Evolutionary conservation across 164 flowering plant species (phyloP).

Genomic region (Magnolia changhungtana): DNA sequence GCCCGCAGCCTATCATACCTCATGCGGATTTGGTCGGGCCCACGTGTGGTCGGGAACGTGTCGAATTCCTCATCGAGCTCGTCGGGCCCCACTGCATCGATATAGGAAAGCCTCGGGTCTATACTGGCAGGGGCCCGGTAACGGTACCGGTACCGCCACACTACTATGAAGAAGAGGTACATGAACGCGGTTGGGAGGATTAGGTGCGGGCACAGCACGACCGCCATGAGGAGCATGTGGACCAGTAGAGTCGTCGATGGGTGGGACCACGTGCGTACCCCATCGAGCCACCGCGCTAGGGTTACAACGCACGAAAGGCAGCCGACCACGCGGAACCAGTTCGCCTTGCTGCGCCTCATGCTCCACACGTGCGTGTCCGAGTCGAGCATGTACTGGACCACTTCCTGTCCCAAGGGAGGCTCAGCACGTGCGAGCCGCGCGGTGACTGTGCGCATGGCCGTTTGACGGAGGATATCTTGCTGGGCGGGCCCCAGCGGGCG

Average conservation of each 20-base stretch:
- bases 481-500: slow-evolving; percentile 68
- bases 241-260: slow-evolving; percentile 73
- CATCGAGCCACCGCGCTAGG: slow-evolving; percentile 65
- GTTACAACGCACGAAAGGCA: slow-evolving; percentile 52
- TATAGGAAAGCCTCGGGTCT: slow-evolving; percentile 65
- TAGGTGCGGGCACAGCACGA: slow-evolving; percentile 64
- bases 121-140: slow-evolving; percentile 34
- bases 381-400: slow-evolving; percentile 83
- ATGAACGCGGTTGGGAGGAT: slow-evolving; percentile 70
- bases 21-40: slow-evolving; percentile 53
- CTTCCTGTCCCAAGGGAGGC: slow-evolving; percentile 84
- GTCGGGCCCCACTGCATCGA: slow-evolving; percentile 61
- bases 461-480: slow-evolving; percentile 73
- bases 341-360: slow-evolving; percentile 89
- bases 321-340: slow-evolving; percentile 74
- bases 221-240: slow-evolving; percentile 54
- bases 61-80: slow-evolving; percentile 97
- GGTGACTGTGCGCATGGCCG: slow-evolving; percentile 72
- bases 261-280: slow-evolving; percentile 70
- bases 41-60: slow-evolving; percentile 56
- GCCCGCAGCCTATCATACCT: slow-evolving; percentile 85
- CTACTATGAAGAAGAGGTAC: slow-evolving; percentile 66
- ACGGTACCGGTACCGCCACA: slow-evolving; percentile 49
- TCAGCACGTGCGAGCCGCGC: slow-evolving; percentile 76
- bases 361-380: slow-evolving; percentile 82